Base-by-base conservation (phyloP, 495 filamentous ascomycete genomes). In the Podospora anserina region DNA sequence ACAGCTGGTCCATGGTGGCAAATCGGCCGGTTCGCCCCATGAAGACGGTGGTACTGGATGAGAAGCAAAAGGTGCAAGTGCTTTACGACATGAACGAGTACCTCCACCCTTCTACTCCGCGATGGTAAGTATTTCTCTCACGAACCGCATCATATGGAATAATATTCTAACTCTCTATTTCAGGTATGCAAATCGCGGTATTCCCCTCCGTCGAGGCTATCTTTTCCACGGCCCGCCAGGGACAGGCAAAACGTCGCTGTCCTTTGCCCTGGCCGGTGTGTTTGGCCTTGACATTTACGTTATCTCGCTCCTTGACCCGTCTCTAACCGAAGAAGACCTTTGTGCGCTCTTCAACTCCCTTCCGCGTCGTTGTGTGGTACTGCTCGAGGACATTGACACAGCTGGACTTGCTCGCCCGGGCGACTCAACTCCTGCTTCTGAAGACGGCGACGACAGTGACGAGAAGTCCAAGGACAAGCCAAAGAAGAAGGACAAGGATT, bases 201-300 rank as follows among this genome's bases (percentile, higher is more conserved):
- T 98, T 66, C 94, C 94, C 0, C 92, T 97, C 64, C 87, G 94
- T 2, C 84, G 94, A 30, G 94, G 94, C 0, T 98, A 97, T 77
- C 83, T 97, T 6, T 89, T 98, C 39, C 83, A 90, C 63, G 90
- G 90, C 0, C 89, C 89, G 0, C 90, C 90, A 3, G 90, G 90
- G 2, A 91, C 88, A 0, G 87, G 87, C 15, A 89, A 89, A 71
- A 87, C 85, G 1, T 84, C 82, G 2, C 74, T 89, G 2, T 85
- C 85, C 7, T 90, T 90, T 70, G 90, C 89, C 0, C 78, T 90
- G 2, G 89, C 90, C 0, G 89, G 90, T 1, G 83, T 89, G 0
- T 91, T 91, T 71, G 88, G 89, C 2, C 77, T 92, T 4, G 86
- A 88, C 68, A 89, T 92, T 23, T 86, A 89, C 69, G 87, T 89